These are phyloP conservation scores for Keqinozyma sinolaborantium DNA, from an alignment of 1,139 yeast genomes.

Conservation along the genomic window DNA sequence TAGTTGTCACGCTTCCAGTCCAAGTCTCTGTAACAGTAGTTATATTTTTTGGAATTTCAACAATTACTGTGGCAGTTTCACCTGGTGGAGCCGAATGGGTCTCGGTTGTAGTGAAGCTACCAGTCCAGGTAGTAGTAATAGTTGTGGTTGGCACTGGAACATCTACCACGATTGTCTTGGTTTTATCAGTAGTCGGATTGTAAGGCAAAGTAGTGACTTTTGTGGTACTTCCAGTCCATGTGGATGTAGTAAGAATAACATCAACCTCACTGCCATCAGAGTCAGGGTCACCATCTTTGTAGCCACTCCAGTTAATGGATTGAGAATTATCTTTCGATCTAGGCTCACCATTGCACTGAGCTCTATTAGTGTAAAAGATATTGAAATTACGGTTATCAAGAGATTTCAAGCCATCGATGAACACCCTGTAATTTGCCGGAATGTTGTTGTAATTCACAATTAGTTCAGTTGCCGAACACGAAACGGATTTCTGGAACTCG, in stretches of 20 bases:
- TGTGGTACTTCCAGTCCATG: constrained; percentile 22
- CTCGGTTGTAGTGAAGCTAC: constrained; percentile 4
- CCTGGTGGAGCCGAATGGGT: constrained; percentile 4
- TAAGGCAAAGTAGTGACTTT: constrained; percentile 16
- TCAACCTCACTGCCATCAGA: constrained; percentile 18
- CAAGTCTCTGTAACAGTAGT: constrained; percentile 5
- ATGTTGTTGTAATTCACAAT: constrained; percentile 15
- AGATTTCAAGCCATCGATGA: constrained; percentile 15
- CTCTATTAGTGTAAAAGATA: constrained; percentile 5
- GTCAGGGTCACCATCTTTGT: constrained; percentile 12
- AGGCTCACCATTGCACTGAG: constrained; percentile 5
- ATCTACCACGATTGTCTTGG: constrained; percentile 16
- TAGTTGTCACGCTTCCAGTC: constrained; percentile 9
- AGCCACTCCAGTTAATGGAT: constrained; percentile 6
- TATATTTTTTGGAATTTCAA: constrained; percentile 6
- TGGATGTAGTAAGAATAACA: constrained; percentile 16
- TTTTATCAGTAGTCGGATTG: constrained; percentile 12
- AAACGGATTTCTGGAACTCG: constrained; percentile 6
- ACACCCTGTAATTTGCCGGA: constrained; percentile 31
- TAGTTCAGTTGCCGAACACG: constrained; percentile 13
- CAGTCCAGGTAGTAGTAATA: constrained; percentile 11
- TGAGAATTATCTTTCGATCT: constrained; percentile 1
- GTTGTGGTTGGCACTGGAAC: constrained; percentile 13
- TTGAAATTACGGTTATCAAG: constrained; percentile 7
- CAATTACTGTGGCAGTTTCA: constrained; percentile 4